These are phyloP conservation scores for Phytophthora aleatoria DNA, from an alignment of 352 stramenopile species.

Conservation along the genomic window DNA sequence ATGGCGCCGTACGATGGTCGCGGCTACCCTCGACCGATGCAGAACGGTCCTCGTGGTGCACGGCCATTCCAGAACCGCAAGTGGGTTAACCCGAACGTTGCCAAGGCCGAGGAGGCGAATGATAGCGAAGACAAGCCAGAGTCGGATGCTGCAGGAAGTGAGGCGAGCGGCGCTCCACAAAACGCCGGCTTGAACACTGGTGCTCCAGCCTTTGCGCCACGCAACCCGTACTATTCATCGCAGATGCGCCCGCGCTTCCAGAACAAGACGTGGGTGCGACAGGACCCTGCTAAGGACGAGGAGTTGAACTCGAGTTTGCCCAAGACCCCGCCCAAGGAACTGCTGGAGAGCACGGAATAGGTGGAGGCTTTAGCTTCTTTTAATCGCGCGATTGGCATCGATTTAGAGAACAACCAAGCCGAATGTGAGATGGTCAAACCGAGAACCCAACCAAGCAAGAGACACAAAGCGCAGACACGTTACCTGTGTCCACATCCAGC, in stretches of 20 bases:
- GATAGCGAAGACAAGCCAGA: slow-evolving; percentile 29
- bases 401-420: slow-evolving; percentile 8
- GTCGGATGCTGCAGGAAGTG: slow-evolving; percentile 19
- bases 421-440: slow-evolving; percentile 3
- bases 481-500: not conserved
- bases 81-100: slow-evolving; percentile 85
- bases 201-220: slow-evolving; percentile 48
- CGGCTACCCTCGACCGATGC: slow-evolving; percentile 35
- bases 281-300: slow-evolving; percentile 70
- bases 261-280: slow-evolving; percentile 89
- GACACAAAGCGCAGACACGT: not conserved
- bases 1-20: slow-evolving; percentile 48
- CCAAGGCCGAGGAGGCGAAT: slow-evolving; percentile 53
- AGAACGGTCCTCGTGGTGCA: slow-evolving; percentile 40
- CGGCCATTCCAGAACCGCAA: slow-evolving; percentile 81
- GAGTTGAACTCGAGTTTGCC: slow-evolving; percentile 77
- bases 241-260: slow-evolving; percentile 86
- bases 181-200: slow-evolving; percentile 38
- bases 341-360: slow-evolving; percentile 47
- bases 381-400: slow-evolving; percentile 5
- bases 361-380: not conserved
- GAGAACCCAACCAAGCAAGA: slow-evolving; percentile 6
- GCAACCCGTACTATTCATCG: slow-evolving; percentile 69
- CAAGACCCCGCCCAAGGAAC: slow-evolving; percentile 69
- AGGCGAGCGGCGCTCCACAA: slow-evolving; percentile 9